Base-by-base conservation (phyloP, 306 rosid genomes). In the Rosa persica region DNA sequence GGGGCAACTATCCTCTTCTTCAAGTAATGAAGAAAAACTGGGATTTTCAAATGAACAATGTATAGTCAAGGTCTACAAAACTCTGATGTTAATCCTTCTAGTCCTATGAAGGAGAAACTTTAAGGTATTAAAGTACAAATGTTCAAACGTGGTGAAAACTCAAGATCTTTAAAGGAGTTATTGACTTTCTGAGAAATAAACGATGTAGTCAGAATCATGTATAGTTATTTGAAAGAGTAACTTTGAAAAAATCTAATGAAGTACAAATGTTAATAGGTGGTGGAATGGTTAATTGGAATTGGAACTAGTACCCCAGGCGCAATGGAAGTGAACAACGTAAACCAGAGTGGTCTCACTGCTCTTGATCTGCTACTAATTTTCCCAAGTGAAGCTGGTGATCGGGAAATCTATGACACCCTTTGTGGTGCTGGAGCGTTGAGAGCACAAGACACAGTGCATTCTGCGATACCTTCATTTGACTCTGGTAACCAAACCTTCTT, bases 361-460 rank as follows among this genome's bases (percentile, higher is more conserved):
- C 86, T 83, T 5, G 86, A 83, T 48, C 8, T 79, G 57, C 77
- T 74, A 23, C 72, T 16, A 13, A 19, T 83, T 34, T 83, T 83
- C 69, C 83, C 80, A 9, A 83, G 86, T 39, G 73, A 79, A 62
- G 83, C 86, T 1, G 83, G 86, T 1, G 83, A 83, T 8, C 38
- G 80, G 16, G 86, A 83, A 70, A 83, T 79, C 12, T 67, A 74
- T 1, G 73, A 36, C 30, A 71, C 76, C 68, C 81, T 84, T 34
- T 27, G 70, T 9, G 9, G 30, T 62, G 75, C 79, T 9, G 74
- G 80, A 66, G 82, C 82, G 39, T 48, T 22, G 36, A 74, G 77
- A 23, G 76, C 74, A 61, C 66, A n/a, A n/a, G 77, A 73, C 25
- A 36, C 30, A 2, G 12, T 30, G 44, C 54, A 16, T 6, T 27